Conservation (phyloP, 2,329 filamentous ascomycete species). For the Neonectria hederae region DNA sequence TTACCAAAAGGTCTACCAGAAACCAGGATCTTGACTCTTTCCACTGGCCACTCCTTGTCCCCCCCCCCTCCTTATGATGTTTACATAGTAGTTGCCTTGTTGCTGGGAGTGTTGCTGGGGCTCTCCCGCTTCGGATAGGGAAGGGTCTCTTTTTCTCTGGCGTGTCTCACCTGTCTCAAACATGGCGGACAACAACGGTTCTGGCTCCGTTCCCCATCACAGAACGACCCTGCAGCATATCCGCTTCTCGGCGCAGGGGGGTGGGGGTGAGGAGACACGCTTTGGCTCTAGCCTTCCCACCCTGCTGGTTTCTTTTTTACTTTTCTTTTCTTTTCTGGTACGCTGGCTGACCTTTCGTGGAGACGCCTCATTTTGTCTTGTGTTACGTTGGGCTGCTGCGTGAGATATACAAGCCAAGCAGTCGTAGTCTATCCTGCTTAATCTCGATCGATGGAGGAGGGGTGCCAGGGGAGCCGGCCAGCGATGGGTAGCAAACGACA, state of each 20-base stretch:
- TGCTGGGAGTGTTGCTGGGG: not conserved
- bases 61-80: not conserved
- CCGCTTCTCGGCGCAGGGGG: not conserved
- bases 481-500: not conserved
- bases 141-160: not conserved
- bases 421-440: not conserved
- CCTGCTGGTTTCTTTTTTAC: not conserved
- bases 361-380: not conserved
- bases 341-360: not conserved
- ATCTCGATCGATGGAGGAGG: not conserved
- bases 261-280: not conserved
- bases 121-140: not conserved
- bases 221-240: not conserved
- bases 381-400: not conserved
- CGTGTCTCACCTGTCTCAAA: constrained; percentile 13
- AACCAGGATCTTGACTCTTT: not conserved
- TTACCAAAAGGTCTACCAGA: not conserved
- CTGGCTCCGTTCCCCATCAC: constrained; percentile 7
- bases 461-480: not conserved
- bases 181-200: not conserved
- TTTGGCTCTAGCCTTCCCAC: not conserved
- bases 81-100: not conserved
- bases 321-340: constrained; percentile 1
- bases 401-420: constrained; percentile 5
- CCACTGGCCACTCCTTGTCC: not conserved